phyloP scores from a whole-genome alignment of 2,329 filamentous ascomycete genomes.

The Cladosporium sp. region DNA sequence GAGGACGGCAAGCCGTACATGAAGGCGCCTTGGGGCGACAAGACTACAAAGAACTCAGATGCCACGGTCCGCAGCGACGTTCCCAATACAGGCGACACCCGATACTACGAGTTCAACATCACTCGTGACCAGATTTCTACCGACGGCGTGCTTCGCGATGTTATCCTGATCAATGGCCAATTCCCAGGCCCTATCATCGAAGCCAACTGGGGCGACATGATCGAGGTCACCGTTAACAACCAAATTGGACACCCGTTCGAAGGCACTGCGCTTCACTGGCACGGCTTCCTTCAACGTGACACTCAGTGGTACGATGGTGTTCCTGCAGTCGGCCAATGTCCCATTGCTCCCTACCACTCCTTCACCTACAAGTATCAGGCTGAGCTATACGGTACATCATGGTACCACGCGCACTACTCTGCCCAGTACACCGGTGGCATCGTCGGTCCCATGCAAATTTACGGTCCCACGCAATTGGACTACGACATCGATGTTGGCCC shows the following conservation, averaged over 20 bases:
- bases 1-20: slow-evolving; percentile 20
- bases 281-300: slow-evolving; percentile 39
- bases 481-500: slow-evolving; percentile 36
- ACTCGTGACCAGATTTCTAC: slow-evolving; percentile 25
- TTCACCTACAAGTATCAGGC: slow-evolving; percentile 44
- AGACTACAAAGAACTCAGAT: slow-evolving; percentile 29
- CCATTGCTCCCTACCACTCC: slow-evolving; percentile 42
- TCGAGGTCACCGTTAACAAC: slow-evolving; percentile 38
- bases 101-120: slow-evolving; percentile 32
- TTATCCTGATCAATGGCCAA: slow-evolving; percentile 28
- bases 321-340: slow-evolving; percentile 43
- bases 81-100: slow-evolving; percentile 32
- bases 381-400: slow-evolving; percentile 36
- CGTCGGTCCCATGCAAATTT: slow-evolving; percentile 33
- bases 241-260: slow-evolving; percentile 32
- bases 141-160: slow-evolving; percentile 29
- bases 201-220: slow-evolving; percentile 44
- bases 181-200: slow-evolving; percentile 31
- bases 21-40: slow-evolving; percentile 30
- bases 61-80: slow-evolving; percentile 29
- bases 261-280: slow-evolving; percentile 45
- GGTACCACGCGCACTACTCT: slow-evolving; percentile 42
- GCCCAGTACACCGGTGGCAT: slow-evolving; percentile 34
- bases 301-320: slow-evolving; percentile 45
- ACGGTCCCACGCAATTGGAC: slow-evolving; percentile 30